phyloP scores from a whole-genome alignment of 306 rosid genomes.

The Trifolium subterraneum region DNA sequence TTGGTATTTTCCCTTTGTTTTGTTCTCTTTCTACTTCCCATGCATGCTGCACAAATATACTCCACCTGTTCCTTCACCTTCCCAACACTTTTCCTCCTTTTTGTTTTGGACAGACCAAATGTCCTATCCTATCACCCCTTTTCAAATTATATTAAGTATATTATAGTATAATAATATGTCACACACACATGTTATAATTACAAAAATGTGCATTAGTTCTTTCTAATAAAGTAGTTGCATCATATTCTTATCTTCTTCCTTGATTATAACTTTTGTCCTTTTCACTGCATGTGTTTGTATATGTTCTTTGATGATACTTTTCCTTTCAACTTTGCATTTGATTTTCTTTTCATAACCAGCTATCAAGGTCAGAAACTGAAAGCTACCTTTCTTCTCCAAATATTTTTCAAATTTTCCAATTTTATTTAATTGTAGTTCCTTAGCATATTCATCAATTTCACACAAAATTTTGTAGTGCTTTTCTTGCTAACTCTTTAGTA shows the following conservation, averaged over 20 bases:
- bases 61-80: constrained; percentile 19
- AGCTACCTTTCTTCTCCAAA: constrained; percentile 2
- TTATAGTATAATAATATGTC: not conserved
- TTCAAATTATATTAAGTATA: not conserved
- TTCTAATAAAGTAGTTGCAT: constrained; percentile 32
- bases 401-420: not conserved
- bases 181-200: constrained; percentile 1
- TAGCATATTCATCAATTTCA: not conserved
- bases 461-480: not conserved
- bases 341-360: constrained; percentile 17
- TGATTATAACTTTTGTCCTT: constrained; percentile 39
- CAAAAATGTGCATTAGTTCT: constrained; percentile 26
- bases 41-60: constrained; percentile 9
- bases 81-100: constrained; percentile 21
- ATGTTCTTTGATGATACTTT: constrained; percentile 27
- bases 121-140: constrained; percentile 21
- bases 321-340: not conserved
- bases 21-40: constrained; percentile 14
- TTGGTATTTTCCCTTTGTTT: not conserved
- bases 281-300: constrained; percentile 35
- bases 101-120: not conserved
- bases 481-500: not conserved
- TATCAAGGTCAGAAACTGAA: not conserved
- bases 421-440: not conserved
- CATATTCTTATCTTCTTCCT: constrained; percentile 45